Evolutionary conservation across 2,329 filamentous ascomycete genomes (phyloP).

Genomic region (Phyllosticta ampelicida): DNA sequence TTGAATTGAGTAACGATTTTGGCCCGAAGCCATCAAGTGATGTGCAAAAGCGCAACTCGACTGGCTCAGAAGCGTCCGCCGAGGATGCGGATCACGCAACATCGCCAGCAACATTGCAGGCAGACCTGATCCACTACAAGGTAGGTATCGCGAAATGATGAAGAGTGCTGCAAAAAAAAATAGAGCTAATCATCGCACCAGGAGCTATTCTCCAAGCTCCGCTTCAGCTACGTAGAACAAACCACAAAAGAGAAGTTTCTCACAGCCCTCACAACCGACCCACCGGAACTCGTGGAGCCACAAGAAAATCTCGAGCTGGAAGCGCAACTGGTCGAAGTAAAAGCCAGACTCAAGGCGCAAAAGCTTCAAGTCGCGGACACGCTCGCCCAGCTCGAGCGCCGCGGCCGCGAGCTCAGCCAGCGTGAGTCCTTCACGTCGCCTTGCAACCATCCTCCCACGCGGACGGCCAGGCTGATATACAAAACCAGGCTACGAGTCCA

Average conservation of each 20-base stretch:
- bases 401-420: constrained; percentile 47
- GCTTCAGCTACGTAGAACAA: constrained; percentile 96
- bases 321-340: constrained; percentile 55
- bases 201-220: constrained; percentile 89
- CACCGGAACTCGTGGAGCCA: constrained; percentile 71
- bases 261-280: constrained; percentile 80
- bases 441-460: too few species aligned
- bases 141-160: too few species aligned
- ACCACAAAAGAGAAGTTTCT: constrained; percentile 98
- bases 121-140: constrained; percentile 81
- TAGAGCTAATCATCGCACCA: constrained; percentile 17
- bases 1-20: constrained; percentile 68
- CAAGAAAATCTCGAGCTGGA: constrained; percentile 55
- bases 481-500: constrained; percentile 40
- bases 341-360: constrained; percentile 64
- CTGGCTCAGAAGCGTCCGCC: constrained; percentile 63
- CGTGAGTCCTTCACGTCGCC: constrained; percentile 26
- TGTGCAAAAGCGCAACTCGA: constrained; percentile 32
- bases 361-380: constrained; percentile 69
- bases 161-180: too few species aligned
- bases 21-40: constrained; percentile 40
- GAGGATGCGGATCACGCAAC: constrained; percentile 51
- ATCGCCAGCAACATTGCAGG: constrained; percentile 66
- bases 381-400: constrained; percentile 57
- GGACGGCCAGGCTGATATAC: background rate